Percentiles rank a stretch among this genome's conserved stretches.
These are phyloP conservation scores for Globisporangium spiculum DNA, from an alignment of 352 stramenopile species.

Conservation along the genomic window DNA sequence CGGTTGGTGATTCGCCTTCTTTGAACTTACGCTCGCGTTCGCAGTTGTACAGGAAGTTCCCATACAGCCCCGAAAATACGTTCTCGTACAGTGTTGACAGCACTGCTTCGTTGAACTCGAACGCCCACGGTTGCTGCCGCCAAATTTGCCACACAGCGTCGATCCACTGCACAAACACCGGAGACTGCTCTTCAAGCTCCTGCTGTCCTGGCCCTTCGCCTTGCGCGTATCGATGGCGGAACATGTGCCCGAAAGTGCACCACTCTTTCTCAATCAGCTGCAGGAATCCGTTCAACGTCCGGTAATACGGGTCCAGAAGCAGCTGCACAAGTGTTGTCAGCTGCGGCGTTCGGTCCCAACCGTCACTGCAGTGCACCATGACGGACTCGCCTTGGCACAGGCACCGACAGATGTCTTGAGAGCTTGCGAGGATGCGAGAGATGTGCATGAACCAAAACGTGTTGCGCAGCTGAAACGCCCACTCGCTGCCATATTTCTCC, in stretches of 20 bases:
- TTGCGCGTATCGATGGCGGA: slow-evolving; percentile 95
- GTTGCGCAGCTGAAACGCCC: slow-evolving; percentile 89
- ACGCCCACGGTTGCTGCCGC: slow-evolving; percentile 94
- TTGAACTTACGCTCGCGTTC: slow-evolving; percentile 79
- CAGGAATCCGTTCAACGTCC: slow-evolving; percentile 94
- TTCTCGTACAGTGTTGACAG: slow-evolving; percentile 94
- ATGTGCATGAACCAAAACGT: slow-evolving; percentile 98
- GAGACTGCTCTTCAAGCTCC: slow-evolving; percentile 96
- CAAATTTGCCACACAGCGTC: slow-evolving; percentile 98
- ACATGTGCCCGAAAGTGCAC: slow-evolving; percentile 98
- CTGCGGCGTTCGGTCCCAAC: slow-evolving; percentile 98
- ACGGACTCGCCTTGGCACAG: slow-evolving; percentile 93
- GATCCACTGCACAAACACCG: slow-evolving; percentile 99
- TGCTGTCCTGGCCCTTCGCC: slow-evolving; percentile 91
- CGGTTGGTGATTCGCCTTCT: slow-evolving; percentile 56
- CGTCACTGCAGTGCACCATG: slow-evolving; percentile 98
- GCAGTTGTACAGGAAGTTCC: slow-evolving; percentile 97
- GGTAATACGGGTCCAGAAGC: slow-evolving; percentile 97
- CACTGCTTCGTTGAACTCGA: slow-evolving; percentile 97
- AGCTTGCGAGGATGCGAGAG: slow-evolving; percentile 92
- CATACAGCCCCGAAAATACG: slow-evolving; percentile 96
- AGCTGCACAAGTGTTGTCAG: slow-evolving; percentile 95
- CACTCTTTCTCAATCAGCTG: slow-evolving; percentile 99
- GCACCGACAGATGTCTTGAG: slow-evolving; percentile 93
- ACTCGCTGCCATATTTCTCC: slow-evolving; percentile 77